Evolutionary conservation across 2,329 filamentous ascomycete species (phyloP).

Genomic region (Tolypocladium inflatum): DNA sequence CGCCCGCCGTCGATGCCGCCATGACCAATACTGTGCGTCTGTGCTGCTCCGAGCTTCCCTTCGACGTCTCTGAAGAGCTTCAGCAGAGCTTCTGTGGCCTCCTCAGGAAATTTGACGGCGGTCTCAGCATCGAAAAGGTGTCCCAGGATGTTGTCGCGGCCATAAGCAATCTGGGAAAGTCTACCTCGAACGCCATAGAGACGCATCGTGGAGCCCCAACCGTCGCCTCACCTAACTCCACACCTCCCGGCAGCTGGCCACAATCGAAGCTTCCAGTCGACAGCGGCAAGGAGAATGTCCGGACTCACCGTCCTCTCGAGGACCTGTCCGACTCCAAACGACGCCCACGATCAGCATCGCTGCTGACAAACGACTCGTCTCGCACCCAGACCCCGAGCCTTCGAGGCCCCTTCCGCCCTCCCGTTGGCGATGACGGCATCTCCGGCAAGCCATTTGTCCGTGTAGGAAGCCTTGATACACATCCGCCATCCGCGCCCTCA

Average conservation of each 20-base stretch:
- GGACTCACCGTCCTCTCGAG: background rate
- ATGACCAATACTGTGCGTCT: constrained; percentile 32
- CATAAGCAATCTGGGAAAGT: constrained; percentile 10
- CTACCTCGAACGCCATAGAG: background rate
- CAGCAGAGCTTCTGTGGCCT: constrained; percentile 40
- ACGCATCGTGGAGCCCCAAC: constrained; percentile 1
- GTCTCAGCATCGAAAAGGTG: constrained; percentile 33
- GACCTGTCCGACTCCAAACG: constrained; percentile 5
- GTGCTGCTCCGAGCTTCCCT: constrained; percentile 39
- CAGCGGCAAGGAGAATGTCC: background rate
- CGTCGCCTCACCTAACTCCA: constrained; percentile 4
- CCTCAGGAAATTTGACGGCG: constrained; percentile 27
- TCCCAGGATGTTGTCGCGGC: constrained; percentile 34
- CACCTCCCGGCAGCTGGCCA: no score
- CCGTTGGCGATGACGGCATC: constrained; percentile 36
- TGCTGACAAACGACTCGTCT: constrained; percentile 9
- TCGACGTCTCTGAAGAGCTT: constrained; percentile 38
- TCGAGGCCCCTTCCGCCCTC: constrained; percentile 10
- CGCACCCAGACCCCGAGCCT: constrained; percentile 13
- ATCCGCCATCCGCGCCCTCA: constrained; percentile 4
- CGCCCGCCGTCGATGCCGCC: background rate
- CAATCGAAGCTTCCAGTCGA: background rate
- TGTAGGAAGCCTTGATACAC: constrained; percentile 26
- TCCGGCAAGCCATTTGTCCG: constrained; percentile 45
- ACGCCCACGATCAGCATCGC: constrained; percentile 10